Percentiles rank a stretch among this genome's conserved stretches.
These are phyloP conservation scores for Pythium vanterpoolii DNA, from an alignment of 352 stramenopile genomes.

Conservation along the genomic window DNA sequence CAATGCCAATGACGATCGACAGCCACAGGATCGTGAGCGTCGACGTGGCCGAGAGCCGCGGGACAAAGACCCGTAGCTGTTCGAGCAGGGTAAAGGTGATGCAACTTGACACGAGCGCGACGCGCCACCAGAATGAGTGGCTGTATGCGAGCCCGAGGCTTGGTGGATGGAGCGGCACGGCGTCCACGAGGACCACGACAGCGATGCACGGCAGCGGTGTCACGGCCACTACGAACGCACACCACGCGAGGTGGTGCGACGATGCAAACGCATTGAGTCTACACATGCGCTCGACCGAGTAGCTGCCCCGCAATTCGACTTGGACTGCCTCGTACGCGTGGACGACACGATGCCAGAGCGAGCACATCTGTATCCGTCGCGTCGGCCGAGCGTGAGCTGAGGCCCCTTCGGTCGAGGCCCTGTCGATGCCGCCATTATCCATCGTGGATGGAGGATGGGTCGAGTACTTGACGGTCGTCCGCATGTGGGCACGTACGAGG, in stretches of 20 bases:
- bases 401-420: neutral
- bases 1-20: neutral
- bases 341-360: neutral
- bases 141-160: neutral
- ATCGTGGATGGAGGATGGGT: no score
- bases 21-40: neutral
- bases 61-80: neutral
- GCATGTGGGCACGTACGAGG: no score
- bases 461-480: no score
- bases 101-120: neutral
- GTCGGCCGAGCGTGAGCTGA: neutral
- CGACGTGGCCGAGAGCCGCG: neutral
- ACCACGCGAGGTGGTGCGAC: neutral
- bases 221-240: neutral
- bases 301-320: constrained; percentile 17
- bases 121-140: constrained; percentile 11
- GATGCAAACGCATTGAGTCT: constrained; percentile 1
- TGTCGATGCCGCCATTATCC: no score
- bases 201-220: constrained; percentile 7
- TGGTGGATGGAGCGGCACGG: constrained; percentile 5
- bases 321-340: neutral
- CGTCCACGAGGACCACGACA: neutral
- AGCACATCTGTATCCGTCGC: neutral
- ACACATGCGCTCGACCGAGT: constrained; percentile 20
- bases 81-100: constrained; percentile 12